Evolutionary conservation across 192 early-diverging fungal species (phyloP), one percentile per base, ranked within the genome.

Genomic region (Backusella psychrophila): DNA sequence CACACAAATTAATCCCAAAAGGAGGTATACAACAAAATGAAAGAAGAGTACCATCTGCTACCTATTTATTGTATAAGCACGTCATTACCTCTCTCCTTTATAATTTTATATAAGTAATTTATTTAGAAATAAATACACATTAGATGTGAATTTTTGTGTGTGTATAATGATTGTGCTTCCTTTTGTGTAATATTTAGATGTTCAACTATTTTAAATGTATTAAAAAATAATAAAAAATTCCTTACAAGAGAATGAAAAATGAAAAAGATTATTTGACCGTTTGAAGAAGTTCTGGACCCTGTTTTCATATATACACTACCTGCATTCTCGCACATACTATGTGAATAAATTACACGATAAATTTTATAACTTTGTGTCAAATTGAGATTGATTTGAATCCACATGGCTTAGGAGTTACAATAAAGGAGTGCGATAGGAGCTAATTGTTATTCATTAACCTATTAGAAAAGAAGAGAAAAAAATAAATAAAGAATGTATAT

Each of bases 211-310:
- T 49, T n/a, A 6, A 49, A 49, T 49, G 46, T n/a, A 21, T 49
- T 49, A 63, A 29, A n/a, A 29, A 63, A 63, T 29, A 63, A 26
- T 11, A 63, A 21, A 63, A 11, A 63, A 63, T 29, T 63, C 26
- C 23, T 63, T 29, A 12, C 11, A 63, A 29, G 56, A 63, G 56
- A 63, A 63, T 63, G 56, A 63, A 63, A 59, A 63, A 63, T 63
- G 12, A 26, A 63, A 63, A 29, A 63, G n/a, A 63, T 63, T 29
- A 29, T 12, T 63, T 63, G 56, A 63, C n/a, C 21, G 53, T 23
- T 56, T 44, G 9, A 63, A 63, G 56, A 63, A 23, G 56, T 63
- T 63, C 56, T 63, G 56, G 56, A 63, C 56, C 56, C 56, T 63
- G 56, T 63, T 63, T 63, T 29, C n/a, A 63, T 49, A 49, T 49